These are phyloP conservation scores for Dendrobium huoshanense DNA, from an alignment of 106 monocot genomes.

Conservation along the genomic window DNA sequence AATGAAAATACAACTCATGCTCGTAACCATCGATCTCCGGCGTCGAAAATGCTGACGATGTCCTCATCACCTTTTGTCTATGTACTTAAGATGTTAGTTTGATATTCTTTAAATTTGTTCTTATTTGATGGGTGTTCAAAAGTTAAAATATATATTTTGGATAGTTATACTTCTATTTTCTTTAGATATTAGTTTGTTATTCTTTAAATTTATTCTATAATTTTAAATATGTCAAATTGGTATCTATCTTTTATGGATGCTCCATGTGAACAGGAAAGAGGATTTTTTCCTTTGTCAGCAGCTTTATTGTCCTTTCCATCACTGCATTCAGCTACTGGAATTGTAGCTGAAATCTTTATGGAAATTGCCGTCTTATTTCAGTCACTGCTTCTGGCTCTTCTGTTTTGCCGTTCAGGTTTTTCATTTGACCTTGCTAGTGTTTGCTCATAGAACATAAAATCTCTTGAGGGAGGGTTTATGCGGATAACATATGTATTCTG, in stretches of 20 bases:
- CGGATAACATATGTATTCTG: neutral
- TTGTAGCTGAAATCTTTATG: slow-evolving; percentile 48
- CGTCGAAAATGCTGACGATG: no score
- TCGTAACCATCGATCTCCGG: no score
- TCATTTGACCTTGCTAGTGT: neutral
- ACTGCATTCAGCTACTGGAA: slow-evolving; percentile 41
- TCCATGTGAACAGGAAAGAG: slow-evolving; percentile 61
- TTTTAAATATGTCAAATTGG: neutral
- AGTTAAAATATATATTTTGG: neutral
- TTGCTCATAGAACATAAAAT: neutral
- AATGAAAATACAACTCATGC: no score
- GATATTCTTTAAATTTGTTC: neutral
- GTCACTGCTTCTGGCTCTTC: slow-evolving; percentile 65
- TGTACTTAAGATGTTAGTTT: neutral
- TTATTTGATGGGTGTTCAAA: neutral
- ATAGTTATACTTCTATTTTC: no score
- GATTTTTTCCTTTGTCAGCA: slow-evolving; percentile 86
- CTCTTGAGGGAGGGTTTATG: neutral
- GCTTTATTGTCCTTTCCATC: slow-evolving; percentile 72
- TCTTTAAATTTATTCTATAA: neutral
- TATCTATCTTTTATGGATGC: neutral
- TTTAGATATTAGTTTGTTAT: no score
- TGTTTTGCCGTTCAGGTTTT: slow-evolving; percentile 87
- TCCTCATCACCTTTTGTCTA: neutral
- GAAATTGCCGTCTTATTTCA: slow-evolving; percentile 67